These are phyloP conservation scores for Persicaria maculosa DNA, from an alignment of 148 eudicot genomes.

Conservation along the genomic window DNA sequence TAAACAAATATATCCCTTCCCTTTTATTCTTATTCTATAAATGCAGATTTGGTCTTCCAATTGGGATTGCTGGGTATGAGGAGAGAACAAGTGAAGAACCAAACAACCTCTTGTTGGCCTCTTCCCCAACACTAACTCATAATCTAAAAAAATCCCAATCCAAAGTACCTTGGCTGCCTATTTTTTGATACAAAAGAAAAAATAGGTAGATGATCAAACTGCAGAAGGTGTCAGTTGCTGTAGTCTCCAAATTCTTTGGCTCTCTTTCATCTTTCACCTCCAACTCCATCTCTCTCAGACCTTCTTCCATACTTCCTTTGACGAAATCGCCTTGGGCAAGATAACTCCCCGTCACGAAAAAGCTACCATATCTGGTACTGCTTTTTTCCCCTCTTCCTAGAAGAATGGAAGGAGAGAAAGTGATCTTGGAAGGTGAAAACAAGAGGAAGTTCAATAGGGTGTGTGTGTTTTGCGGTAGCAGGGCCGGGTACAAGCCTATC, in stretches of 20 bases:
- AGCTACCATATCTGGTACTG: background rate
- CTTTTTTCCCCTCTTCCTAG: conserved; percentile 32
- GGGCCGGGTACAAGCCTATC: conserved; percentile 46
- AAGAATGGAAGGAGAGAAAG: conserved; percentile 31
- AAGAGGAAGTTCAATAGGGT: conserved; percentile 40
- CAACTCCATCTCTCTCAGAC: background rate
- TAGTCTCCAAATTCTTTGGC: background rate
- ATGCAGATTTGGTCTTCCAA: background rate
- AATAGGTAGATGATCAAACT: conserved; percentile 13
- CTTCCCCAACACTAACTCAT: conserved; percentile 27
- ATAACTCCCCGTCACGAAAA: background rate
- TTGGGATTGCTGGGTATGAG: background rate
- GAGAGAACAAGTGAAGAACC: conserved; percentile 15
- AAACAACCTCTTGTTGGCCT: conserved; percentile 30
- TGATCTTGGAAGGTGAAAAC: conserved; percentile 16
- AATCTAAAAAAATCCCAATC: conserved; percentile 21
- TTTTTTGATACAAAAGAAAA: background rate
- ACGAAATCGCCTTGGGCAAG: background rate
- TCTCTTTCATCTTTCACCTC: background rate
- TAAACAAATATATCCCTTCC: conserved; percentile 18
- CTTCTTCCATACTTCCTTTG: background rate
- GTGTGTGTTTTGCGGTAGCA: conserved; percentile 79
- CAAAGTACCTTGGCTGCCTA: conserved; percentile 18
- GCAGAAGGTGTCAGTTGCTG: conserved; percentile 22
- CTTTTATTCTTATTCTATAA: background rate